Percentiles rank a stretch among this genome's conserved stretches.
phyloP scores from a whole-genome alignment of 192 early-diverging fungal species.

The Backusella mclennaniae region DNA sequence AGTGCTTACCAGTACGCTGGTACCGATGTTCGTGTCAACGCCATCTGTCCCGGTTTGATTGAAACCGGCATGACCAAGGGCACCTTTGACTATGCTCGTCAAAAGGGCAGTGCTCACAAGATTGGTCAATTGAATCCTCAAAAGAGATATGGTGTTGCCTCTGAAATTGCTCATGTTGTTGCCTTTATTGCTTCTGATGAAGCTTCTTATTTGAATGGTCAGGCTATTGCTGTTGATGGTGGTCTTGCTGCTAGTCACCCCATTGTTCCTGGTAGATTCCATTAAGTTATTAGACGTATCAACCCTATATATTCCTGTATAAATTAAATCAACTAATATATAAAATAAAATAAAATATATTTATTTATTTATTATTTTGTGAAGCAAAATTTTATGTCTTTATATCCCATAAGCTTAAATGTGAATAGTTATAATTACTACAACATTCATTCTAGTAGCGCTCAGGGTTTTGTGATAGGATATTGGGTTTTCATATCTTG shows the following conservation, averaged over 20 bases:
- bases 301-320: background rate
- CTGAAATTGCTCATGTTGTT: constrained; percentile 44
- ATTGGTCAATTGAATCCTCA: constrained; percentile 54
- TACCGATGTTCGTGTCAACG: constrained; percentile 49
- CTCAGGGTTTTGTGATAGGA: no score
- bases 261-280: constrained; percentile 30
- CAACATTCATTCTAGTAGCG: no score
- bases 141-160: constrained; percentile 35
- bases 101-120: constrained; percentile 36
- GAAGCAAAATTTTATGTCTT: no score
- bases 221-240: constrained; percentile 46
- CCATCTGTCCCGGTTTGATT: constrained; percentile 52
- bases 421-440: no score
- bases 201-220: constrained; percentile 50
- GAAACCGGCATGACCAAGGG: constrained; percentile 53
- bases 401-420: no score
- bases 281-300: constrained; percentile 7
- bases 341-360: background rate
- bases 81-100: constrained; percentile 45
- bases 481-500: no score
- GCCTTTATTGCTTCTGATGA: constrained; percentile 50
- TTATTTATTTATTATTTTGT: no score
- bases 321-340: background rate
- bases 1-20: constrained; percentile 38
- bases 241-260: constrained; percentile 38